Percentiles rank a stretch among this genome's conserved stretches.
These are phyloP conservation scores for Podochytrium sp. DNA, from an alignment of 192 early-diverging fungal genomes.

Conservation along the genomic window DNA sequence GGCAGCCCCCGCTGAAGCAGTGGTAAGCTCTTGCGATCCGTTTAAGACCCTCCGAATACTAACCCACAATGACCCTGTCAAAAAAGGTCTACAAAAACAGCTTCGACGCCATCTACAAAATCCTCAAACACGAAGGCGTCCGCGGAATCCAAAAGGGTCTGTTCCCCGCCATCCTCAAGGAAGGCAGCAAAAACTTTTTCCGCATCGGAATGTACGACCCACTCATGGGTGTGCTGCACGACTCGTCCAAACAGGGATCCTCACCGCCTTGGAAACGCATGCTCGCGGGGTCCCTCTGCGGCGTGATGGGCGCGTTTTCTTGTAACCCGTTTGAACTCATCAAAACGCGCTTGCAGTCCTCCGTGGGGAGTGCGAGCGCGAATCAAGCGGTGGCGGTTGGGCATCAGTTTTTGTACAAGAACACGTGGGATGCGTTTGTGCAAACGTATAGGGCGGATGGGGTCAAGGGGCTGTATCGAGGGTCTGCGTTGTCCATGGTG, in stretches of 20 bases:
- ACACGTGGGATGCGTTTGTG: conserved; percentile 58
- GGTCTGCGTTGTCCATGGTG: conserved; percentile 66
- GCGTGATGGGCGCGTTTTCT: conserved; percentile 74
- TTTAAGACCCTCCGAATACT: background rate
- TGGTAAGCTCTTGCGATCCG: background rate
- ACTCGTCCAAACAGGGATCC: conserved; percentile 46
- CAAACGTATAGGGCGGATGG: conserved; percentile 60
- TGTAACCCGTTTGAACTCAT: conserved; percentile 80
- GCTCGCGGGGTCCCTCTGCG: conserved; percentile 71
- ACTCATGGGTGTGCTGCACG: conserved; percentile 66
- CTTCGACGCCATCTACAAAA: conserved; percentile 70
- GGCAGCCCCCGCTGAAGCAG: conserved; percentile 11
- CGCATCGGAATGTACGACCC: conserved; percentile 78
- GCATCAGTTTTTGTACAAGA: conserved; percentile 64
- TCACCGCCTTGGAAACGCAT: conserved; percentile 79
- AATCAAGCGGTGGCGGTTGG: conserved; percentile 64
- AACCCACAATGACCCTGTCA: background rate
- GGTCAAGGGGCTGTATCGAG: conserved; percentile 67
- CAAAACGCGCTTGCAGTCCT: conserved; percentile 72
- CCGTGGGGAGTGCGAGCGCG: conserved; percentile 39
- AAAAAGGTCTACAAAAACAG: conserved; percentile 64
- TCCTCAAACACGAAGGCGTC: conserved; percentile 66
- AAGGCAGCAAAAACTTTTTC: conserved; percentile 76
- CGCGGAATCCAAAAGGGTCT: conserved; percentile 74
- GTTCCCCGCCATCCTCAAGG: conserved; percentile 70